A percentile compares a stretch with the other conserved stretches of the same genome.
Conservation (phyloP, 2,329 filamentous ascomycete species). For the Tympanopsis confertula region DNA sequence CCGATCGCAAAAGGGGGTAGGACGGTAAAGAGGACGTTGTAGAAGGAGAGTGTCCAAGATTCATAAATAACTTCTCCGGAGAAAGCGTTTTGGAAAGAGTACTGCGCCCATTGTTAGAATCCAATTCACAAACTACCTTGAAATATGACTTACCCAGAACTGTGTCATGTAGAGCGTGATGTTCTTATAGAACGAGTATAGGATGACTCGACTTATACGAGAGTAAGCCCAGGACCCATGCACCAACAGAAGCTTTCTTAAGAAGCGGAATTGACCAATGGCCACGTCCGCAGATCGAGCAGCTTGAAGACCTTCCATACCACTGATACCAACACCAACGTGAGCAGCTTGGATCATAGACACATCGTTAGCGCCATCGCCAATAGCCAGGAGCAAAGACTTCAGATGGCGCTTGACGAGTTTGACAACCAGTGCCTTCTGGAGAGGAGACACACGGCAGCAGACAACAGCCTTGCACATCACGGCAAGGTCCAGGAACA, state of each 20-base stretch:
- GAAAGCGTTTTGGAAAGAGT: constrained; percentile 95
- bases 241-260: constrained; percentile 85
- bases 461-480: constrained; percentile 99
- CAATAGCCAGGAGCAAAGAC: constrained; percentile 85
- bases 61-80: constrained; percentile 97
- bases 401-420: constrained; percentile 86
- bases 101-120: constrained; percentile 35
- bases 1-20: constrained; percentile 87
- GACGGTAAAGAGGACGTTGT: constrained; percentile 96
- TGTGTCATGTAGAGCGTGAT: constrained; percentile 98
- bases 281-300: constrained; percentile 90
- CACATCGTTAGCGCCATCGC: constrained; percentile 97
- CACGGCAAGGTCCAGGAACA: constrained; percentile 84
- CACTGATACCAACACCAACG: constrained; percentile 94
- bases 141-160: constrained; percentile 68
- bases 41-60: constrained; percentile 98
- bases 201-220: constrained; percentile 87
- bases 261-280: constrained; percentile 88
- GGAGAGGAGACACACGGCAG: constrained; percentile 83
- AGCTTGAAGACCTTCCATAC: constrained; percentile 91
- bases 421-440: constrained; percentile 96
- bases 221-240: constrained; percentile 98
- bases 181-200: constrained; percentile 99
- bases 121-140: constrained; percentile 1
- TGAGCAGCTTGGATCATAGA: constrained; percentile 99